Conservation (phyloP, 352 stramenopile species). For the Globisporangium cylindrosporum region DNA sequence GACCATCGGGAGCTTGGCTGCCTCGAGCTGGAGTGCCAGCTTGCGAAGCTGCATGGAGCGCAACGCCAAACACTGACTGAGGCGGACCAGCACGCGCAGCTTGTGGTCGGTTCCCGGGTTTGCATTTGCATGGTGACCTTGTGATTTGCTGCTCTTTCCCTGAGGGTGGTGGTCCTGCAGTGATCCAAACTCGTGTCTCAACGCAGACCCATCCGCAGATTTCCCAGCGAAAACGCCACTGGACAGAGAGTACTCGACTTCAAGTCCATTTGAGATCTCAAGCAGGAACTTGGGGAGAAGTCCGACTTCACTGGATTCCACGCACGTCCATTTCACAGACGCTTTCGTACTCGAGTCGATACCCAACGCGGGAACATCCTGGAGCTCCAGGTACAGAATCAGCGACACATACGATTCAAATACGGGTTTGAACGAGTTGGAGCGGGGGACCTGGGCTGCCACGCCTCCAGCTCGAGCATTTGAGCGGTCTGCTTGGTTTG, state of each 20-base stretch:
- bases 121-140: not conserved
- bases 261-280: conserved; percentile 32
- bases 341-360: conserved; percentile 17
- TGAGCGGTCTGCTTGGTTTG: not conserved
- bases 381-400: conserved; percentile 40
- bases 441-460: not conserved
- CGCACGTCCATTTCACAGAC: conserved; percentile 43
- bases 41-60: conserved; percentile 49
- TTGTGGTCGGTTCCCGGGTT: not conserved
- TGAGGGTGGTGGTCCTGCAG: not conserved
- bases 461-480: not conserved
- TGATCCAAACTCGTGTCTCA: conserved; percentile 25
- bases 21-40: conserved; percentile 34
- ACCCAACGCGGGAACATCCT: conserved; percentile 39
- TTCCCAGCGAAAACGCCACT: conserved; percentile 27
- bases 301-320: conserved; percentile 39
- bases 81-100: conserved; percentile 30
- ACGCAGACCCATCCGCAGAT: conserved; percentile 17
- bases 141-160: not conserved
- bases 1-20: conserved; percentile 37
- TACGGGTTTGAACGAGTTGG: not conserved
- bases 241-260: conserved; percentile 30
- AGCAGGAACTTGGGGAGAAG: conserved; percentile 41
- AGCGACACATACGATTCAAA: conserved; percentile 30
- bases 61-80: conserved; percentile 55